These are phyloP conservation scores for Ogataea populi-albae DNA, from an alignment of 805 yeast species.

Conservation along the genomic window DNA sequence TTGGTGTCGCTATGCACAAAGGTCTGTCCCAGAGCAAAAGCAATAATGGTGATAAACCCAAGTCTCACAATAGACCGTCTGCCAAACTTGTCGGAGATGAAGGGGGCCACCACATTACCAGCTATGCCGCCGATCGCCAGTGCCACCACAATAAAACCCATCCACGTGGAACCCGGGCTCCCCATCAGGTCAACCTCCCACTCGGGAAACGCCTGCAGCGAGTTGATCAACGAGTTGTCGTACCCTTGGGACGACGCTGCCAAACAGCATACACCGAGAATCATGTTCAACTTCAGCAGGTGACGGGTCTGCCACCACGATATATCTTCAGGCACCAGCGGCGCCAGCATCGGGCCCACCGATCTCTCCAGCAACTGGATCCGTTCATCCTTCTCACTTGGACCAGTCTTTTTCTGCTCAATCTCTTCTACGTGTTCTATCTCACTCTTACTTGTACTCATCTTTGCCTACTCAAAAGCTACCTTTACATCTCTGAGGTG, in stretches of 20 bases:
- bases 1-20: conserved; percentile 2
- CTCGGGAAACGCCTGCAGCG: conserved; percentile 6
- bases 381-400: too few relatives aligned
- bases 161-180: conserved; percentile 7
- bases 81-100: conserved; percentile 7
- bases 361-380: conserved; percentile 1
- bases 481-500: too few relatives aligned
- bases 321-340: not conserved
- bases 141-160: conserved; percentile 10
- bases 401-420: too few relatives aligned
- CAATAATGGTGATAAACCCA: conserved; percentile 5
- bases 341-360: conserved; percentile 4
- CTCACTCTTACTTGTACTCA: too few relatives aligned
- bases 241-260: conserved; percentile 9
- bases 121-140: conserved; percentile 9
- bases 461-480: too few relatives aligned
- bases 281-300: not conserved
- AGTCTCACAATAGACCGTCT: conserved; percentile 2
- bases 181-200: conserved; percentile 6
- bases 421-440: too few relatives aligned
- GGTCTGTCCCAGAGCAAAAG: conserved; percentile 6
- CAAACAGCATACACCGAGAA: conserved; percentile 1
- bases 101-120: conserved; percentile 5
- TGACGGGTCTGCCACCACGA: conserved; percentile 2
- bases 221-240: conserved; percentile 9